A percentile compares a stretch with the other conserved stretches of the same genome.
Evolutionary conservation across 805 yeast genomes (phyloP).

Genomic region (Ogataea salicorniae): DNA sequence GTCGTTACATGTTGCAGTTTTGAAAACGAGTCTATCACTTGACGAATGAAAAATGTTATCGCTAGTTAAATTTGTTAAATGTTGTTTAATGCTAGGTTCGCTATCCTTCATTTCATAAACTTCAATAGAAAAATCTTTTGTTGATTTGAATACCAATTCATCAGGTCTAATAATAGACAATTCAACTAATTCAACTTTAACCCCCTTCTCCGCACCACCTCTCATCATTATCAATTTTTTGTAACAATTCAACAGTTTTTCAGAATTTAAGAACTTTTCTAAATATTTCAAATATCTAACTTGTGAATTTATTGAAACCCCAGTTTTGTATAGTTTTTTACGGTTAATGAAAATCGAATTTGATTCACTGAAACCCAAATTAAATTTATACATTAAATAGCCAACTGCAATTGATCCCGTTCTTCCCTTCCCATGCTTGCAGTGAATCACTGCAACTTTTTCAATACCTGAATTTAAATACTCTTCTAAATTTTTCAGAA

Average conservation of each 20-base stretch:
- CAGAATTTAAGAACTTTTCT: conserved; percentile 11
- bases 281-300: conserved; percentile 58
- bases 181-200: background rate
- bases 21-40: too few species aligned
- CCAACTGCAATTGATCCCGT: conserved; percentile 76
- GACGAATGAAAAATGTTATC: too few species aligned
- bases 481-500: conserved; percentile 40
- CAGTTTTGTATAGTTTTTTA: conserved; percentile 53
- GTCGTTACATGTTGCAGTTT: too few species aligned
- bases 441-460: conserved; percentile 61
- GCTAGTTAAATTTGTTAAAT: too few species aligned
- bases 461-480: conserved; percentile 36
- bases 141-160: background rate
- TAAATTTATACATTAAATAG: conserved; percentile 50
- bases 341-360: conserved; percentile 45
- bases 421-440: conserved; percentile 90
- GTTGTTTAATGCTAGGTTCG: too few species aligned
- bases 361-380: conserved; percentile 40
- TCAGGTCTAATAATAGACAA: background rate
- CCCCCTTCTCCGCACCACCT: background rate
- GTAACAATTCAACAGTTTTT: conserved; percentile 4
- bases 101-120: background rate
- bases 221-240: background rate
- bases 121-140: background rate
- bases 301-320: conserved; percentile 72